These are phyloP conservation scores for Phoma sp. DNA, from an alignment of 2,329 filamentous ascomycete species.

Conservation along the genomic window DNA sequence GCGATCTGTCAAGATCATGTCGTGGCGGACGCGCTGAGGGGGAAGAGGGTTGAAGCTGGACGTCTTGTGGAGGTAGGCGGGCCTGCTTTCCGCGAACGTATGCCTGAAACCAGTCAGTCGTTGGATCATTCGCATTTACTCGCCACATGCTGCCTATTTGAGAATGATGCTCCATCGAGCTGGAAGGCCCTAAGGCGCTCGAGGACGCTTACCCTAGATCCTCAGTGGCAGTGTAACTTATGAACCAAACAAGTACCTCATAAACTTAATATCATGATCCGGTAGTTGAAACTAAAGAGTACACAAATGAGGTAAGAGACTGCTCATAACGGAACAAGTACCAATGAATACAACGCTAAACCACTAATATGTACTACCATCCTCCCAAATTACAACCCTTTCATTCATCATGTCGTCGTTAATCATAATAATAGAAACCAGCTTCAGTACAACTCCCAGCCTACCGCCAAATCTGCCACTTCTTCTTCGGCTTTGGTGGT, in stretches of 20 bases:
- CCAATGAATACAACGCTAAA: neutral
- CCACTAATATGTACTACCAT: conserved; percentile 6
- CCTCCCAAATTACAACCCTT: neutral
- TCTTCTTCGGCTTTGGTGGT: conserved; percentile 49
- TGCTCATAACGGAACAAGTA: no score
- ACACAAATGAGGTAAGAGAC: no score
- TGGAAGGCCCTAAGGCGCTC: neutral
- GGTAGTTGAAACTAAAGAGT: no score
- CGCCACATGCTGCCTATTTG: neutral
- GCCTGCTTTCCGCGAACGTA: neutral
- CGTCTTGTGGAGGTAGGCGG: neutral
- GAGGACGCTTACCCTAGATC: no score
- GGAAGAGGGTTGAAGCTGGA: neutral
- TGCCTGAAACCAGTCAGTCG: neutral
- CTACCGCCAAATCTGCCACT: conserved; percentile 49
- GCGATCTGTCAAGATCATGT: neutral
- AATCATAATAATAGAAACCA: conserved; percentile 1
- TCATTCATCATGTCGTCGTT: conserved; percentile 10
- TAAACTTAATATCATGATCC: no score
- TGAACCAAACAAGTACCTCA: no score
- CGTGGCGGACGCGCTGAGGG: neutral
- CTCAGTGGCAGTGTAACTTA: no score
- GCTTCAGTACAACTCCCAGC: neutral
- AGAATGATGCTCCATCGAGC: neutral
- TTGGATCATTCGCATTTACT: neutral